Percentiles rank a stretch among this genome's conserved stretches.
Conservation (phyloP, 228 moss, liverwort and hornwort species). For the Sphagnum fallax region DNA sequence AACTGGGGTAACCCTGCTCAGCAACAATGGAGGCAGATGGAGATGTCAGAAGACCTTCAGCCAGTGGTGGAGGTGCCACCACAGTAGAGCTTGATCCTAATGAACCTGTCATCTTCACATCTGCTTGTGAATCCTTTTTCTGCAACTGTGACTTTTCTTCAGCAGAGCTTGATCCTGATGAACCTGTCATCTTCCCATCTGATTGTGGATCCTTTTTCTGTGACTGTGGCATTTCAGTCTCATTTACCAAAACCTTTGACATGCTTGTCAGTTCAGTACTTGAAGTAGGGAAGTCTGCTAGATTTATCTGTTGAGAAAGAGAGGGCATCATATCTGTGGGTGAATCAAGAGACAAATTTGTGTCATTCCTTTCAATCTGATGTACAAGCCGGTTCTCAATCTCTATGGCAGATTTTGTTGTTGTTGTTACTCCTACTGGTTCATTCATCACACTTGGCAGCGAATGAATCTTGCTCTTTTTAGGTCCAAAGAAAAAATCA, state of each 20-base stretch:
- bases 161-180: neutral
- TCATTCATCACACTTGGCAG: neutral
- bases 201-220: neutral
- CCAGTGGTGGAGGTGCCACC: neutral
- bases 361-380: neutral
- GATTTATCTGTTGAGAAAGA: neutral
- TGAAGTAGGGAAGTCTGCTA: no score
- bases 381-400: neutral
- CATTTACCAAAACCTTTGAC: no score
- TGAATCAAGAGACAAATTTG: neutral
- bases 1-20: conserved; percentile 11
- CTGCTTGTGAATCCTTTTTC: neutral
- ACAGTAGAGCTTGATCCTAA: neutral
- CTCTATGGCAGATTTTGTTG: neutral
- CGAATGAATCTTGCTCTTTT: neutral
- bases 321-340: neutral
- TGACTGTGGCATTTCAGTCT: no score
- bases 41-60: neutral
- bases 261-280: no score
- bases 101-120: neutral
- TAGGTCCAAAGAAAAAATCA: neutral
- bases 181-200: neutral
- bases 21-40: neutral
- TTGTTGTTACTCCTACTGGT: neutral
- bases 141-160: neutral